Percentiles rank a stretch among this genome's conserved stretches.
Conservation (phyloP, 495 filamentous ascomycete species). For the Xylaria flabelliformis region DNA sequence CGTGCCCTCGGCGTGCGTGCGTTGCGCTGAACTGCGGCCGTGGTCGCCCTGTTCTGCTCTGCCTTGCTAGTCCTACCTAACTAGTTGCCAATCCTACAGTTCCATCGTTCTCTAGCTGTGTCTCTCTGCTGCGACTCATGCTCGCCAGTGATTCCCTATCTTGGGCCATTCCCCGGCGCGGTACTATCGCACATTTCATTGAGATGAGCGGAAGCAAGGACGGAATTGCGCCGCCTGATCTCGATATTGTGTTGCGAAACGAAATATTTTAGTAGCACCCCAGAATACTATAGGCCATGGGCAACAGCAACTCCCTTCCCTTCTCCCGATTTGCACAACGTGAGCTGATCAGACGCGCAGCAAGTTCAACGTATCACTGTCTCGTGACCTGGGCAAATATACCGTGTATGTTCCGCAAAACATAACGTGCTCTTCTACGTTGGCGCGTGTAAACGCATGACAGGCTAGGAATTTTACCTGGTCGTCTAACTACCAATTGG, state of each 20-base stretch:
- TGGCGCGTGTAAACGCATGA: background rate
- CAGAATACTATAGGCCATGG: background rate
- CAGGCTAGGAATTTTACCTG: background rate
- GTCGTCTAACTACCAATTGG: background rate
- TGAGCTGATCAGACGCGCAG: conserved; percentile 19
- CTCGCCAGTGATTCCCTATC: conserved; percentile 18
- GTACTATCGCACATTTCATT: background rate
- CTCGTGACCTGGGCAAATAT: background rate
- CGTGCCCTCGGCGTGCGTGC: background rate
- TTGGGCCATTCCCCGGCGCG: background rate
- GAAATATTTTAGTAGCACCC: background rate
- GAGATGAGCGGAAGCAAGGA: background rate
- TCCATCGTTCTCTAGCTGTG: background rate
- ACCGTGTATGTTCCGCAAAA: conserved; percentile 3
- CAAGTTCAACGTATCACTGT: background rate
- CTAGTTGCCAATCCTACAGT: conserved; percentile 5
- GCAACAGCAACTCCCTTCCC: background rate
- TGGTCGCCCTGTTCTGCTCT: background rate
- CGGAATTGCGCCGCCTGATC: background rate
- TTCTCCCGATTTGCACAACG: conserved; percentile 9
- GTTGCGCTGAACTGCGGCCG: background rate
- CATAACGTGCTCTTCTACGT: background rate
- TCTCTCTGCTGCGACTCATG: background rate
- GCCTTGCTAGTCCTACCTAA: conserved; percentile 19
- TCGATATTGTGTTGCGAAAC: background rate